Percentiles rank a stretch among this genome's conserved stretches.
Evolutionary conservation across 179 eudicot species (phyloP).

Genomic region (Beta lomatogona): DNA sequence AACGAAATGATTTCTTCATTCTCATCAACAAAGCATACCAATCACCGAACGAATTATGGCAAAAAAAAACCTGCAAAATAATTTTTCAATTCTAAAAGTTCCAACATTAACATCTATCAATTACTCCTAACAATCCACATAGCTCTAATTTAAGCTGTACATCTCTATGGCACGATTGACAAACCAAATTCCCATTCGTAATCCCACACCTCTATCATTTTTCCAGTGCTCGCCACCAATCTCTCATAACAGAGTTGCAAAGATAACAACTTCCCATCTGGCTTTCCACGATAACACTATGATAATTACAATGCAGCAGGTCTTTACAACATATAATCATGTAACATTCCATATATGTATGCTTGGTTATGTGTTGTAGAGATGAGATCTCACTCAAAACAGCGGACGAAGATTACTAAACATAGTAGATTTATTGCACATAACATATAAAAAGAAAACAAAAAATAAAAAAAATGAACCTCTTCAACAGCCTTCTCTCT

Average conservation of each 20-base stretch:
- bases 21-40: no score
- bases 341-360: not conserved
- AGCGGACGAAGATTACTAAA: not conserved
- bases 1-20: no score
- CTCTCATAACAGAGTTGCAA: not conserved
- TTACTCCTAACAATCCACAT: not conserved
- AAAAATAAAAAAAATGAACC: conserved; percentile 55
- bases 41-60: no score
- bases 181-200: no score
- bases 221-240: not conserved
- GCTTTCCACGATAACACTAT: not conserved
- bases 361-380: not conserved
- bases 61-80: no score
- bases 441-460: not conserved
- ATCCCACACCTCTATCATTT: not conserved
- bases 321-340: not conserved
- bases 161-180: not conserved
- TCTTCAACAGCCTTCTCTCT: conserved; percentile 94
- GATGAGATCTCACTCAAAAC: conserved; percentile 15
- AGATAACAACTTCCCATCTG: not conserved
- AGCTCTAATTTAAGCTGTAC: no score
- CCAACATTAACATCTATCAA: not conserved
- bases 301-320: not conserved
- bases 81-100: no score
- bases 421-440: not conserved